A percentile compares a stretch with the other conserved stretches of the same genome.
Evolutionary conservation across 2,329 filamentous ascomycete genomes (phyloP).

Genomic region (Dactylellina drechsleri): DNA sequence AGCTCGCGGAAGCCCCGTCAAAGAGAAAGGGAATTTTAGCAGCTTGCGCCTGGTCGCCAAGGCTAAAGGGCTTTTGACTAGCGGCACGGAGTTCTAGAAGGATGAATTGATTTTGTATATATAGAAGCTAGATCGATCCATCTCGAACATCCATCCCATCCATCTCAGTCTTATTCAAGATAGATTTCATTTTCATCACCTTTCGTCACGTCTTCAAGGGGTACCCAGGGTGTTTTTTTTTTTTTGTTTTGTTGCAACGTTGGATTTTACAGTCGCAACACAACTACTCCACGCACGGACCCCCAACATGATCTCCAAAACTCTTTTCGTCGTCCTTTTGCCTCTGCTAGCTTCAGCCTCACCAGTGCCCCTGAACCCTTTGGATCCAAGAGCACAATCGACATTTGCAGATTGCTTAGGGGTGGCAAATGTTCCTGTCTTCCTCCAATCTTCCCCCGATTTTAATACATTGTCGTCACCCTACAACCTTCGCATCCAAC

Average conservation of each 20-base stretch:
- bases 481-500: constrained; percentile 41
- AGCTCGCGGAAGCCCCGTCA: too few species aligned
- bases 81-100: not conserved
- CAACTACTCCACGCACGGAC: not conserved
- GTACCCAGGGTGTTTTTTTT: constrained; percentile 6
- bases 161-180: too few species aligned
- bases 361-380: constrained; percentile 16
- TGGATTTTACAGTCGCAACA: constrained; percentile 29
- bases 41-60: not conserved
- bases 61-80: not conserved
- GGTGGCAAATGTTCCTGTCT: constrained; percentile 18
- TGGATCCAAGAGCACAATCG: constrained; percentile 19
- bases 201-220: not conserved
- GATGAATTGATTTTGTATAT: not conserved
- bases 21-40: too few species aligned
- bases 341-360: constrained; percentile 31
- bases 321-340: constrained; percentile 16
- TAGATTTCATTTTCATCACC: too few species aligned
- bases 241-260: too few species aligned
- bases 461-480: constrained; percentile 31
- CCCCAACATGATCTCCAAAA: constrained; percentile 23
- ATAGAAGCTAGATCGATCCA: not conserved
- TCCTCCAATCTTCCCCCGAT: constrained; percentile 15
- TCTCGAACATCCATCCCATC: not conserved
- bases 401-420: constrained; percentile 39